These are phyloP conservation scores for Pseudogymnoascus sp. DNA, from an alignment of 2,329 filamentous ascomycete genomes.

Conservation along the genomic window DNA sequence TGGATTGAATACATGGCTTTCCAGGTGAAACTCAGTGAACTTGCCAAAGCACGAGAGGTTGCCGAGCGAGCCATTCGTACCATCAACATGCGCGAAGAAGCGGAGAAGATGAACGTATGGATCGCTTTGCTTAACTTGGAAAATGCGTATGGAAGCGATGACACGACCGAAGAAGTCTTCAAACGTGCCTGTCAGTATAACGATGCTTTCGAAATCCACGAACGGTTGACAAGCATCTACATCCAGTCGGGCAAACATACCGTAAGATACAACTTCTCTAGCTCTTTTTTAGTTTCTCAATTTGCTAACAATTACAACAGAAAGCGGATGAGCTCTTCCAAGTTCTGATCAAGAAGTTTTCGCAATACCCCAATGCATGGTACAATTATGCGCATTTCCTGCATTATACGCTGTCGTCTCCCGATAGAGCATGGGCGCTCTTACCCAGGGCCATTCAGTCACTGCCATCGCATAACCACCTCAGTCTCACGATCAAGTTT, in stretches of 20 bases:
- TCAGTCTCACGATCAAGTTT: conserved; percentile 76
- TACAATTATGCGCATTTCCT: conserved; percentile 93
- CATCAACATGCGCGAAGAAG: conserved; percentile 84
- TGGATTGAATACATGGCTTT: conserved; percentile 99
- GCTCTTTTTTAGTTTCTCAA: neutral
- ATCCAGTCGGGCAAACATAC: conserved; percentile 81
- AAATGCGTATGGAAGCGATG: conserved; percentile 77
- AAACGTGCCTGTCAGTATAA: conserved; percentile 91
- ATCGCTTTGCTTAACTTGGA: conserved; percentile 90
- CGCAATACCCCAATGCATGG: conserved; percentile 73
- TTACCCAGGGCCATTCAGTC: conserved; percentile 79
- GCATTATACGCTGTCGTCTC: conserved; percentile 60
- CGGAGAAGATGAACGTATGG: conserved; percentile 93
- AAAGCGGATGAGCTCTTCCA: conserved; percentile 87
- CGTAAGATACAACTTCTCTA: conserved; percentile 43
- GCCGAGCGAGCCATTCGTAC: conserved; percentile 84
- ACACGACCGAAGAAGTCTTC: conserved; percentile 77
- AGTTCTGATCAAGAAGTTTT: conserved; percentile 77
- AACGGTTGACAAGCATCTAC: conserved; percentile 86
- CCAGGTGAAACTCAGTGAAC: conserved; percentile 84
- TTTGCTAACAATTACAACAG: conserved; percentile 36
- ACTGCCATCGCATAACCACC: conserved; percentile 55
- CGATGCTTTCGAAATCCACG: conserved; percentile 80
- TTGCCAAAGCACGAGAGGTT: conserved; percentile 78
- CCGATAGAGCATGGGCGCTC: conserved; percentile 68